Percentiles rank a stretch among this genome's conserved stretches.
These are phyloP conservation scores for Sporisorium graminicola DNA, from an alignment of 1,284 basidiomycete genomes.

Conservation along the genomic window DNA sequence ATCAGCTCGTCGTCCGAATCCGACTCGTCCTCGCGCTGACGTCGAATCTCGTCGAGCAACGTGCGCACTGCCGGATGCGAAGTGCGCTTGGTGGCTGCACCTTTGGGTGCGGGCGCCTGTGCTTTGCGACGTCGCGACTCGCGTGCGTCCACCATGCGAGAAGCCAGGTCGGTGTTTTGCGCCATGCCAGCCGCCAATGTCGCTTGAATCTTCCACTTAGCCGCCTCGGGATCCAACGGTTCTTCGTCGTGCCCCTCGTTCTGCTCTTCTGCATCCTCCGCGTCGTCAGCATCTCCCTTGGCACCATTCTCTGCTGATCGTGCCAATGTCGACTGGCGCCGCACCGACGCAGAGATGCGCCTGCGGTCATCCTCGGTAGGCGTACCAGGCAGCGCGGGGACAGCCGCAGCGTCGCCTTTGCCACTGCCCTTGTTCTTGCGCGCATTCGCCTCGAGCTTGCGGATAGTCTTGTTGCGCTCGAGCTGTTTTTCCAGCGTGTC, in stretches of 20 bases:
- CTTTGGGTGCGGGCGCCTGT: constrained; percentile 18
- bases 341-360: constrained; percentile 52
- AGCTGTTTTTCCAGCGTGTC: constrained; percentile 69
- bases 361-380: constrained; percentile 48
- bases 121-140: constrained; percentile 52
- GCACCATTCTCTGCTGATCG: constrained; percentile 13
- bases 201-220: constrained; percentile 68
- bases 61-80: constrained; percentile 48
- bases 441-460: constrained; percentile 69
- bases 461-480: constrained; percentile 68
- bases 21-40: constrained; percentile 50
- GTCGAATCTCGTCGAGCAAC: constrained; percentile 60
- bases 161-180: constrained; percentile 61
- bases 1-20: constrained; percentile 51
- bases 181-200: constrained; percentile 67
- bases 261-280: constrained; percentile 5
- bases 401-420: constrained; percentile 16
- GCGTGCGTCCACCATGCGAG: constrained; percentile 65
- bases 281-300: constrained; percentile 8
- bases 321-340: constrained; percentile 43
- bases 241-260: constrained; percentile 42
- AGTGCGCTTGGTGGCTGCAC: constrained; percentile 25
- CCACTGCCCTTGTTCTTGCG: constrained; percentile 48
- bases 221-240: constrained; percentile 51
- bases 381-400: constrained; percentile 16